These are phyloP conservation scores for Gigaspora rosea DNA, from an alignment of 192 early-diverging fungal genomes.

Conservation along the genomic window DNA sequence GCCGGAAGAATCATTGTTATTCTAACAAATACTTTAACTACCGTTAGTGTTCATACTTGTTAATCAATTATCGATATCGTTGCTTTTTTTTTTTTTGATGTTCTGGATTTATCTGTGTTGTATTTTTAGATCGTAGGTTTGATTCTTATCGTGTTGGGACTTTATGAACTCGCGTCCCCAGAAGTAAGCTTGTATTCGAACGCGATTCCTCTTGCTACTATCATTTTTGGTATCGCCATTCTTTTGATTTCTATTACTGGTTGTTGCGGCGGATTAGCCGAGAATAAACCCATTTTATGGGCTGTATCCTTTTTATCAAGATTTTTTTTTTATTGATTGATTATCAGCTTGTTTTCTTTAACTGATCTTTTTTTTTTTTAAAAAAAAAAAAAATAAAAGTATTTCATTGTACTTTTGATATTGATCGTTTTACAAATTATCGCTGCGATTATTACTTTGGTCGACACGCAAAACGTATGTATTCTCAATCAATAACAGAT, in stretches of 20 bases:
- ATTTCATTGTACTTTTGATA: slow-evolving; percentile 8
- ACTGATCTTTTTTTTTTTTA: background rate
- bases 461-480: slow-evolving; percentile 5
- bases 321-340: background rate
- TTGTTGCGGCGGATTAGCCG: background rate
- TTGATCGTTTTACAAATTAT: slow-evolving; percentile 13
- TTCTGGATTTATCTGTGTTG: no score
- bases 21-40: no score
- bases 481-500: background rate
- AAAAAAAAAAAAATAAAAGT: background rate
- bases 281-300: background rate
- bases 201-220: slow-evolving; percentile 7
- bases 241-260: slow-evolving; percentile 14
- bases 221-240: background rate
- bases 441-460: background rate
- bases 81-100: no score
- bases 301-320: background rate
- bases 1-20: no score
- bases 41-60: no score
- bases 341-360: background rate
- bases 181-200: slow-evolving; percentile 11
- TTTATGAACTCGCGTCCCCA: background rate
- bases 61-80: no score
- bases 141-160: slow-evolving; percentile 4
- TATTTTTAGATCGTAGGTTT: slow-evolving; percentile 1